Base-by-base conservation (phyloP, 2,329 filamentous ascomycete species). In the Emericellopsis atlantica region DNA sequence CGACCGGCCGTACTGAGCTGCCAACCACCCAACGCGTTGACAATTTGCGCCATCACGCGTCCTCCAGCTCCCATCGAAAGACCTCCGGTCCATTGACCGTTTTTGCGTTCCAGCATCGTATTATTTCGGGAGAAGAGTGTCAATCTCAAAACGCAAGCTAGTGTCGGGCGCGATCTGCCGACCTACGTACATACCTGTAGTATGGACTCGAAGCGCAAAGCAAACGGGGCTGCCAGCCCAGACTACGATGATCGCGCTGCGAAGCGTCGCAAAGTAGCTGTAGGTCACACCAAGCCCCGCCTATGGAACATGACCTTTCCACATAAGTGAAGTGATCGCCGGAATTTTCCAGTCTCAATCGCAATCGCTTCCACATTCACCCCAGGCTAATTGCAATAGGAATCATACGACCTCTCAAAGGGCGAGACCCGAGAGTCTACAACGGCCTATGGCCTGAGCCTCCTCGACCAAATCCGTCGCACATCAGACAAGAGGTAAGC, bases 401-500 rank as follows among this genome's bases (percentile, higher is more conserved):
- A 46, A n/a, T 37, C 36, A 46, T 72, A 66, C 48, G 67, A 75
- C 46, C 58, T 75, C 23, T 57, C 64, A 37, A 63, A 70, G 43
- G 68, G 67, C 48, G 83, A 89, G 60, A 79, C 74, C 14, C 60
- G 64, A 41, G 78, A 84, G 55, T 78, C 78, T 14, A 89, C 84
- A 3, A 80, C 79, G 12, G 72, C 79, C 42, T 74, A 79, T 52
- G 87, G 87, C 32, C 63, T 85, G 51, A 74, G 72, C 48, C 84
- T 93, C 53, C 65, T 93, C 36, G 78, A 85, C 41, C 79, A 81
- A 54, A 75, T 94, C 54, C 80, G 80, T 51, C 72, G 76, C 48
- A 86, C 84, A 18, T 76, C 78, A 46, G 87, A 93, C 59, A 93
- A 93, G 65, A 84, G 74, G 85, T 90, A 70, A 4, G 26, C 26